A percentile compares a stretch with the other conserved stretches of the same genome.
Conservation (phyloP, 371 early-diverging fungal genomes). For the Apophysomyces ossiformis region DNA sequence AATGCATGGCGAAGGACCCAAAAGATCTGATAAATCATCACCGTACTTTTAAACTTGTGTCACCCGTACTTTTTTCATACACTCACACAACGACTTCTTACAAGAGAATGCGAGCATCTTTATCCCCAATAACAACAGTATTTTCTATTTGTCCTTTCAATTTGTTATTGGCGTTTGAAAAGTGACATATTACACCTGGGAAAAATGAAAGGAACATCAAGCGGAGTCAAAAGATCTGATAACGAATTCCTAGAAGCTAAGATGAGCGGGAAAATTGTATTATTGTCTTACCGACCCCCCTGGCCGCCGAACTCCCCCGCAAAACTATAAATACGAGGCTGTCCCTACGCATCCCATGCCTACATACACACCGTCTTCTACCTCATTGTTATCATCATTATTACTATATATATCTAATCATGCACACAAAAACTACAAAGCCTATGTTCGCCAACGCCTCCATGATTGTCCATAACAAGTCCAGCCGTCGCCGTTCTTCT, state of each 20-base stretch:
- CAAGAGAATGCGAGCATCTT: too few relatives aligned
- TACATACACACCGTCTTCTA: neutral
- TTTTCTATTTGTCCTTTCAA: too few relatives aligned
- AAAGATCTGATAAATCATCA: constrained; percentile 11
- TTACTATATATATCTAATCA: neutral
- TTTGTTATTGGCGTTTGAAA: too few relatives aligned
- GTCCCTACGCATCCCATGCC: neutral
- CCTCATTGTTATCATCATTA: neutral
- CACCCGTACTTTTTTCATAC: neutral
- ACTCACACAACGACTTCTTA: too few relatives aligned
- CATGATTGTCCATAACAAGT: neutral
- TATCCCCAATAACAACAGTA: too few relatives aligned
- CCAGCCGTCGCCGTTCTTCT: constrained; percentile 8
- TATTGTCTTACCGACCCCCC: neutral
- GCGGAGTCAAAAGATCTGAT: constrained; percentile 10
- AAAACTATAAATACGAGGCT: constrained; percentile 6
- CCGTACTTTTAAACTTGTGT: neutral
- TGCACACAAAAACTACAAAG: constrained; percentile 7
- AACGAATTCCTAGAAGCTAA: constrained; percentile 8
- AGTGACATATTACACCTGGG: too few relatives aligned
- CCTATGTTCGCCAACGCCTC: neutral
- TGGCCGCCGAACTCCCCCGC: constrained; percentile 6
- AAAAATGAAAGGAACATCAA: neutral
- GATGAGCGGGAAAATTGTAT: neutral
- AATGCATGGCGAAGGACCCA: neutral